phyloP scores from a whole-genome alignment of 2,329 filamentous ascomycete genomes.

The Colletotrichum salicis region DNA sequence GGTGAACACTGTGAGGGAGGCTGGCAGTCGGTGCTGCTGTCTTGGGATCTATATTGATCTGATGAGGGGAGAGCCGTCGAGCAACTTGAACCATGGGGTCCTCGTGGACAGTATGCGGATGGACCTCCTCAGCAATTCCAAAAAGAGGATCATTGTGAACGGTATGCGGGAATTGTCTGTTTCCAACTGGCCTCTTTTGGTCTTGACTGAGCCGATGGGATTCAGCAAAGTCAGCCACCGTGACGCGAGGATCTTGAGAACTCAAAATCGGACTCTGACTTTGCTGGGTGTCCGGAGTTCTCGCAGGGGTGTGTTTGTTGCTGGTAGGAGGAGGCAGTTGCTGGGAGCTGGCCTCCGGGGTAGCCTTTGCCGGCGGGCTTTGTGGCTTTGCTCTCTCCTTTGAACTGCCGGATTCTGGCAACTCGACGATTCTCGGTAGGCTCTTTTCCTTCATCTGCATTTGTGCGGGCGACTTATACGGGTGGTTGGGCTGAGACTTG shows the following conservation, averaged over 20 bases:
- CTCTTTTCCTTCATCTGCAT: slow-evolving; percentile 16
- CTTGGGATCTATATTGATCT: slow-evolving; percentile 10
- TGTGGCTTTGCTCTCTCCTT: neutral
- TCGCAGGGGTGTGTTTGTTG: slow-evolving; percentile 20
- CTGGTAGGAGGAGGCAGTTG: neutral
- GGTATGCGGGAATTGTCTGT: neutral
- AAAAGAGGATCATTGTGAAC: slow-evolving; percentile 21
- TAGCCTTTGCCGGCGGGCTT: neutral
- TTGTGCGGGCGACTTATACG: slow-evolving; percentile 14
- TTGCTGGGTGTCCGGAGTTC: slow-evolving; percentile 17
- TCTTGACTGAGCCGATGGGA: slow-evolving; percentile 26
- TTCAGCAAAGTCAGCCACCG: neutral
- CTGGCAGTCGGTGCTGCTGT: neutral
- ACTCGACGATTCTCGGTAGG: slow-evolving; percentile 3
- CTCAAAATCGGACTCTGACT: slow-evolving; percentile 12
- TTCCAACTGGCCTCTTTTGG: slow-evolving; percentile 2
- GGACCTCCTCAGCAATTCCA: slow-evolving; percentile 21
- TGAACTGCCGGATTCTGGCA: slow-evolving; percentile 11
- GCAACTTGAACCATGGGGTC: slow-evolving; percentile 11
- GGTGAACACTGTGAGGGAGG: slow-evolving; percentile 9
- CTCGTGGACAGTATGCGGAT: slow-evolving; percentile 15
- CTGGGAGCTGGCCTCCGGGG: neutral
- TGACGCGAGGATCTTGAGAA: slow-evolving; percentile 10
- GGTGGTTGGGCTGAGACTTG: slow-evolving; percentile 2
- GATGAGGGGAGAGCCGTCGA: slow-evolving; percentile 7